These are phyloP conservation scores for Raphanus sativus DNA, from an alignment of 345 rosid species.

Conservation along the genomic window DNA sequence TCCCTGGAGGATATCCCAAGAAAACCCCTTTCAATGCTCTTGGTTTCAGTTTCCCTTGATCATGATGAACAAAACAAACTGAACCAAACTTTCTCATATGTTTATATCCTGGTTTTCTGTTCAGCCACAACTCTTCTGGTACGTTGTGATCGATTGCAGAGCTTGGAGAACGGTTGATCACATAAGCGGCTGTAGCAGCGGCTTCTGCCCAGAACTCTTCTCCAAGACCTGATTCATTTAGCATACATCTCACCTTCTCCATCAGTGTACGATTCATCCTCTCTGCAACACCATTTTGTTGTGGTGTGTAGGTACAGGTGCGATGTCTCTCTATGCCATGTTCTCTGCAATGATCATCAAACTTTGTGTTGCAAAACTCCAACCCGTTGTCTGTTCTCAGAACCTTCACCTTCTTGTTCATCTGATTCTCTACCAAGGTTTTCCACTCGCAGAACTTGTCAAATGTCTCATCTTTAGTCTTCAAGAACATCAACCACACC, in stretches of 20 bases:
- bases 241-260: background rate
- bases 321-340: no score
- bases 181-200: background rate
- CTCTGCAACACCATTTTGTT: no score
- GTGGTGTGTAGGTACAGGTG: no score
- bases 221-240: background rate
- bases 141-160: background rate
- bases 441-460: background rate
- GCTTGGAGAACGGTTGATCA: background rate
- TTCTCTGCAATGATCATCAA: background rate
- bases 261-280: no score
- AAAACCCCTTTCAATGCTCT: background rate
- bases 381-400: background rate
- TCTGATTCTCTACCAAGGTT: background rate
- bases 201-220: background rate
- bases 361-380: background rate
- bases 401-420: background rate
- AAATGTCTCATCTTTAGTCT: background rate
- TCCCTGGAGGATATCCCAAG: background rate
- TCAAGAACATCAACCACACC: background rate
- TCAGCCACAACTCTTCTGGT: background rate
- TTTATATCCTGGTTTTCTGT: background rate
- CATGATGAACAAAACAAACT: background rate
- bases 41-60: background rate
- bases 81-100: background rate